A percentile compares a stretch with the other conserved stretches of the same genome.
Conservation (phyloP, 768 basidiomycete genomes). For the Lactifluus hygrophoroides region DNA sequence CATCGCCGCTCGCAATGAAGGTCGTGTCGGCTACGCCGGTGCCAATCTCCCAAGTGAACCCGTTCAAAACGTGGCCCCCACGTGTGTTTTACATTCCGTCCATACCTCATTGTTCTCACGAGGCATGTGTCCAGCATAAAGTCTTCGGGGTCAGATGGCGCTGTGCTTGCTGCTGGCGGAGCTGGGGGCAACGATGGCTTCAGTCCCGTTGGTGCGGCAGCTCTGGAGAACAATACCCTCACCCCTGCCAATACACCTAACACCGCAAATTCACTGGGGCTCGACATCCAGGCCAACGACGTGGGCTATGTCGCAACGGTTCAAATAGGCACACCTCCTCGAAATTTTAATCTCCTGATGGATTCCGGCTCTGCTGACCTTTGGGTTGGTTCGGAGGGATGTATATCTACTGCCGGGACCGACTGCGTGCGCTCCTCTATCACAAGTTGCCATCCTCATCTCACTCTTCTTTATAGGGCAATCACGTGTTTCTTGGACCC, state of each 20-base stretch:
- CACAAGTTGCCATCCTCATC: not conserved
- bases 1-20: not conserved
- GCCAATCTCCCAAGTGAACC: constrained; percentile 18
- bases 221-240: constrained; percentile 31
- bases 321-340: constrained; percentile 38
- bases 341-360: constrained; percentile 37
- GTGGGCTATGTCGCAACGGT: constrained; percentile 41
- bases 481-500: constrained; percentile 59
- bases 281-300: constrained; percentile 59
- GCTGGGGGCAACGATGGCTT: constrained; percentile 25
- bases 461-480: constrained; percentile 33
- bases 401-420: constrained; percentile 27
- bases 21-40: not conserved
- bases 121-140: not conserved
- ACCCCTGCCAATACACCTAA: constrained; percentile 37
- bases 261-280: constrained; percentile 47
- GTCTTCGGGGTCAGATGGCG: constrained; percentile 8
- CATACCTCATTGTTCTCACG: not conserved
- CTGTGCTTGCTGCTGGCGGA: constrained; percentile 17
- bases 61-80: constrained; percentile 7
- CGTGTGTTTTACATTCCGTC: not conserved
- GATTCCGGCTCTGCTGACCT: constrained; percentile 41
- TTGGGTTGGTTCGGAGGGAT: constrained; percentile 34
- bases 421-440: constrained; percentile 31
- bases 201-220: constrained; percentile 31